Percentiles rank a stretch among this genome's conserved stretches.
These are phyloP conservation scores for Globisporangium solare DNA, from an alignment of 352 stramenopile species.

Conservation along the genomic window DNA sequence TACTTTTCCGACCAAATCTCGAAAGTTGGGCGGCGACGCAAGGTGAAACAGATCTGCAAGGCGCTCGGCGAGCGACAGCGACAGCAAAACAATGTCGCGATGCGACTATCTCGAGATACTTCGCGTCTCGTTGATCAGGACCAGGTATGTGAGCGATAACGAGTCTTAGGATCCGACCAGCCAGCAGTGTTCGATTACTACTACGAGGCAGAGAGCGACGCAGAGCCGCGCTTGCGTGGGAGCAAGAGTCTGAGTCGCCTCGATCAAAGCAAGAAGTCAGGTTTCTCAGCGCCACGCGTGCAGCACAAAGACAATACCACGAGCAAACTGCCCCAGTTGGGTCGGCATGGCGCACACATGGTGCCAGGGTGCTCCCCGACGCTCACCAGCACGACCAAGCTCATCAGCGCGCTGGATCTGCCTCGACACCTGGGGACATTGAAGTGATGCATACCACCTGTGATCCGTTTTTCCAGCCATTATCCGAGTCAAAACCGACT, in stretches of 20 bases:
- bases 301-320: too few species aligned
- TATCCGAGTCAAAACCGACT: background rate
- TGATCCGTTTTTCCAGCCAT: too few species aligned
- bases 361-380: slow-evolving; percentile 22
- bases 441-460: too few species aligned
- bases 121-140: background rate
- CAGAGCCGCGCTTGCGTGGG: background rate
- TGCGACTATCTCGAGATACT: too few species aligned
- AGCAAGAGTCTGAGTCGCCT: slow-evolving; percentile 10
- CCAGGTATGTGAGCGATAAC: background rate
- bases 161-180: too few species aligned
- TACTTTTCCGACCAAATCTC: slow-evolving; percentile 58
- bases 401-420: slow-evolving; percentile 38
- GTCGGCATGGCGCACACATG: slow-evolving; percentile 1
- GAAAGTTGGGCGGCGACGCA: slow-evolving; percentile 36
- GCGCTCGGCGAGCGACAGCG: background rate
- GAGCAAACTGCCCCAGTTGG: background rate
- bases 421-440: background rate
- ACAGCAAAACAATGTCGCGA: too few species aligned
- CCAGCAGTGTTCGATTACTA: background rate
- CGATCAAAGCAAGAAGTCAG: slow-evolving; percentile 4
- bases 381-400: slow-evolving; percentile 34
- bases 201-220: background rate
- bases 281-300: background rate
- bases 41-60: slow-evolving; percentile 36